These are phyloP conservation scores for Penicillium psychrofluorescens DNA, from an alignment of 495 filamentous ascomycete species.

Conservation along the genomic window DNA sequence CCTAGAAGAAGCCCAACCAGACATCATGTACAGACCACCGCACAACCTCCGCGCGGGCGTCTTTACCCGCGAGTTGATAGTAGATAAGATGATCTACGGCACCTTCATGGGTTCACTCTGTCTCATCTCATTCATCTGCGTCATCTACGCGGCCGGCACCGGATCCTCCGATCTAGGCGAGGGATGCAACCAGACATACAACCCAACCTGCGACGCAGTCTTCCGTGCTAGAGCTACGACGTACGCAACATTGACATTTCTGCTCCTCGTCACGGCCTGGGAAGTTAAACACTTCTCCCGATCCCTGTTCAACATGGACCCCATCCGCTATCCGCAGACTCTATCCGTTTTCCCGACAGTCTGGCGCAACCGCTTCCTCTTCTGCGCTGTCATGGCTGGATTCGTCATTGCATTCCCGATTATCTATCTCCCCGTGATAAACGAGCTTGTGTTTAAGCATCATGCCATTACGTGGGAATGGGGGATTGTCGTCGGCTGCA, in stretches of 20 bases:
- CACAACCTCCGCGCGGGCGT: constrained; percentile 46
- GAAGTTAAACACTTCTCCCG: constrained; percentile 58
- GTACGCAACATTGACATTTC: constrained; percentile 58
- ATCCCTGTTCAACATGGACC: constrained; percentile 57
- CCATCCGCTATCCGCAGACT: constrained; percentile 37
- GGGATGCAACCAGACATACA: constrained; percentile 48
- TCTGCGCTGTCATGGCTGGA: constrained; percentile 56
- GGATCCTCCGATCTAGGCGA: constrained; percentile 49
- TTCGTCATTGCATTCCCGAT: constrained; percentile 61
- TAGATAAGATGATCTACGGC: constrained; percentile 56
- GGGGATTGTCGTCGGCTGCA: constrained; percentile 47
- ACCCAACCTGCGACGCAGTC: constrained; percentile 44
- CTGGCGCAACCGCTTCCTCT: constrained; percentile 62
- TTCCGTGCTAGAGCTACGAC: constrained; percentile 58
- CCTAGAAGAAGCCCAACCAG: constrained; percentile 50
- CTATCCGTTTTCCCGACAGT: constrained; percentile 49
- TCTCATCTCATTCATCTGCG: constrained; percentile 40
- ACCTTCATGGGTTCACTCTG: constrained; percentile 53
- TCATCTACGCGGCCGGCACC: constrained; percentile 49
- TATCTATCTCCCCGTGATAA: constrained; percentile 60
- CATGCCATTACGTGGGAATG: constrained; percentile 60
- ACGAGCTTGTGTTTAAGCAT: constrained; percentile 59
- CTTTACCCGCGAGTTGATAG: constrained; percentile 52
- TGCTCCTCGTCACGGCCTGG: constrained; percentile 58
- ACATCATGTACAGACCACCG: constrained; percentile 55